Evolutionary conservation across 140 eudicot species (phyloP), one percentile per base, ranked within the genome.

Genomic region (Stevia rebaudiana): DNA sequence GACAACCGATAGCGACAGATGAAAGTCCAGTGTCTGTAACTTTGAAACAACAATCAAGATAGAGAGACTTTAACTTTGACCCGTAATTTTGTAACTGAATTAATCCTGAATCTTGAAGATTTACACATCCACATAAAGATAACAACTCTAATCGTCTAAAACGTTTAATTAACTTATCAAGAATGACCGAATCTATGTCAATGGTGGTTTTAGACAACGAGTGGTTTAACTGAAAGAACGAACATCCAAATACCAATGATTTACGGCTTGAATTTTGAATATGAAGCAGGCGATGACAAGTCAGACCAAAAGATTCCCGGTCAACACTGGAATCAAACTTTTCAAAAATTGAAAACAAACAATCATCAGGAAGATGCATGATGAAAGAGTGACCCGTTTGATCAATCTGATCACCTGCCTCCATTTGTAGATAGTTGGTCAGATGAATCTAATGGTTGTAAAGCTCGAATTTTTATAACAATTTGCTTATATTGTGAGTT

Each of bases 221-320:
- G 15, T 16, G 44, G 57, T 49, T 54, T 24, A 53, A 69, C 3
- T 53, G 80, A 31, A 70, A 77, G 60, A 75, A 75, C 23, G 90
- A 80, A 66, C 95, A 86, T 30, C 75, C 75, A 69, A 69, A 69
- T 35, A 57, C 75, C 60, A 57, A 43, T 9, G 67, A 69, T 50
- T 58, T 69, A 15, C 50, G 67, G 18, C 82, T 78, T 55, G 66
- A 61, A 48, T 79, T 81, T 76, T 83, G 92, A 66, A 83, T 77
- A 61, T 61, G 78, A 51, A 86, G 90, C 81, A 87, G 79, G 3
- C 88, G 82, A 39, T 49, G 94, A 65, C 95, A 90, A 37, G 94
- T 86, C 69, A 90, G 65, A 52, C 96, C 94, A 55, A 88, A 88
- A 21, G 94, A 81, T 55, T 82, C 84, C 2, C 96, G 87, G 59